These are phyloP conservation scores for Tolypocladium inflatum DNA, from an alignment of 2,329 filamentous ascomycete species.

Conservation along the genomic window DNA sequence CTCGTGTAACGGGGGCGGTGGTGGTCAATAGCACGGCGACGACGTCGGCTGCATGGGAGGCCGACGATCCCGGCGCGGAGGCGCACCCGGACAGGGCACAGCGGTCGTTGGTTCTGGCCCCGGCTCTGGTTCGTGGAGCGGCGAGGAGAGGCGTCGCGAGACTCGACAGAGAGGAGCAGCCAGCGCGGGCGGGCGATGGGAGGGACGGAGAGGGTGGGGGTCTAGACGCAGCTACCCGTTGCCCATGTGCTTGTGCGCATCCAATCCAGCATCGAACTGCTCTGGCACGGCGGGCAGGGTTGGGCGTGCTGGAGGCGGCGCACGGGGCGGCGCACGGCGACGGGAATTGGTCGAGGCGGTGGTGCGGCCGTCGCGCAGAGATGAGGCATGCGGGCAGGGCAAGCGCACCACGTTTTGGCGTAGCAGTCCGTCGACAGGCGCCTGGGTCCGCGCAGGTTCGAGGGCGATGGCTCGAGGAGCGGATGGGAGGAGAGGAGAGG, in stretches of 20 bases:
- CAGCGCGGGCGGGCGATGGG: neutral
- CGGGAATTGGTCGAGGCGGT: conserved; percentile 3
- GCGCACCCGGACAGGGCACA: conserved; percentile 5
- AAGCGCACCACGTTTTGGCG: conserved; percentile 3
- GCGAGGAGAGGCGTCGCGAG: neutral
- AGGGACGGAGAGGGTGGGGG: neutral
- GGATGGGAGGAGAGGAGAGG: neutral
- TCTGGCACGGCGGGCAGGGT: conserved; percentile 4
- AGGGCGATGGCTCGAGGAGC: neutral
- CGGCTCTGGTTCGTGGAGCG: neutral
- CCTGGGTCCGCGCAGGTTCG: conserved; percentile 3
- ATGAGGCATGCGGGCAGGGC: conserved; percentile 22
- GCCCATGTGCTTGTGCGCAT: conserved; percentile 9
- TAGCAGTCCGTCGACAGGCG: neutral
- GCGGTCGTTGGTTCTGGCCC: conserved; percentile 1
- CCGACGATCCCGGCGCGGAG: conserved; percentile 9
- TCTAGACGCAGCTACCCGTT: conserved; percentile 14
- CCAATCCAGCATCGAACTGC: conserved; percentile 5
- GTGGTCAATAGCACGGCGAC: conserved; percentile 13
- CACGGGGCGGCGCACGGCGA: conserved; percentile 4
- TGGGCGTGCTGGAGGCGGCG: conserved; percentile 3
- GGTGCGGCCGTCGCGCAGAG: conserved; percentile 19
- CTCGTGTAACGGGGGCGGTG: conserved; percentile 15
- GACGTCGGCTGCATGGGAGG: conserved; percentile 9
- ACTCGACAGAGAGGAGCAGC: neutral